These are phyloP conservation scores for Sporothrix sp. DNA, from an alignment of 2,329 filamentous ascomycete species.

Conservation along the genomic window DNA sequence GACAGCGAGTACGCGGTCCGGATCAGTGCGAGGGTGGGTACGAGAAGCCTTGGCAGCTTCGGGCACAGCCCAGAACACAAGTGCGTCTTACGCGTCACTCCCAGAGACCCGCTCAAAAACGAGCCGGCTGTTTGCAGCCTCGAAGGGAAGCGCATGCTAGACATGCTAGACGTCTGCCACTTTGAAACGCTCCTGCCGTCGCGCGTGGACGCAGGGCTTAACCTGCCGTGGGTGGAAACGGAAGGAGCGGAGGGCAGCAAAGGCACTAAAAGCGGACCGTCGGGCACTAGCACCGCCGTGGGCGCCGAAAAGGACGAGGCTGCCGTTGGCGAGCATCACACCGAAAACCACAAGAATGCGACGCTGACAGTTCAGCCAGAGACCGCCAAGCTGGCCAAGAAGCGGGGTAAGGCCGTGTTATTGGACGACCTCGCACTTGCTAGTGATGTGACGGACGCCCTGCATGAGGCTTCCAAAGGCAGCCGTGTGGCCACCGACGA, in stretches of 20 bases:
- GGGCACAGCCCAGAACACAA: conserved; percentile 7
- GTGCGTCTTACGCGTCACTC: conserved; percentile 1
- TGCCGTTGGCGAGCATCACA: background rate
- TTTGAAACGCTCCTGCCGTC: conserved; percentile 3
- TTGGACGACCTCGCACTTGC: no score
- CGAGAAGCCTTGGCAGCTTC: background rate
- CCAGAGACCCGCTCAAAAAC: background rate
- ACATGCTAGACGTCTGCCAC: background rate
- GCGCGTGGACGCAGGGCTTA: background rate
- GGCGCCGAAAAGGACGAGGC: background rate
- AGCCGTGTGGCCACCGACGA: background rate
- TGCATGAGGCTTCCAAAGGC: no score
- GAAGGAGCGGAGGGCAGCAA: background rate
- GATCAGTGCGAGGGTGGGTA: conserved; percentile 4
- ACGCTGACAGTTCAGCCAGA: background rate
- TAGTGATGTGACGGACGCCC: no score
- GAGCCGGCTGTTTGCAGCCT: conserved; percentile 1
- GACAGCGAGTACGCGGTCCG: conserved; percentile 10
- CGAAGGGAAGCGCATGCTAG: conserved; percentile 3
- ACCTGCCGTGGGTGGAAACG: conserved; percentile 7
- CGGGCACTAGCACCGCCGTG: no score
- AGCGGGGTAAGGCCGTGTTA: background rate
- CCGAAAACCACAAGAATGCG: background rate
- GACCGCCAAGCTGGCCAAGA: background rate
- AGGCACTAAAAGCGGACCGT: background rate